Evolutionary conservation across 768 basidiomycete genomes (phyloP).

Genomic region (Kwoniella bestiolae): DNA sequence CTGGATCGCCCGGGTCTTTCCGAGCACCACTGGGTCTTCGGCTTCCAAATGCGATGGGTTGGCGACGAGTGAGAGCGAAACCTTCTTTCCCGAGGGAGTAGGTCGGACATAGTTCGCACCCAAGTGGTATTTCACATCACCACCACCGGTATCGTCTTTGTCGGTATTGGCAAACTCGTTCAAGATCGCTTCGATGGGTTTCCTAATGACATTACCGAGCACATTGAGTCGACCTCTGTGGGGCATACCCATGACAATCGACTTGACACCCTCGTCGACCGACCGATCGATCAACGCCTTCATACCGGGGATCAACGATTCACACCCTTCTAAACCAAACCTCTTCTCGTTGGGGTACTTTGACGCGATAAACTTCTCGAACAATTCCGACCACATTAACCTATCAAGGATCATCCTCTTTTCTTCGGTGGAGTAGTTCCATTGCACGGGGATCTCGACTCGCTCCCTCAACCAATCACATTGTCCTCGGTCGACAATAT

Average conservation of each 20-base stretch:
- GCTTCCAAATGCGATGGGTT: constrained; percentile 99
- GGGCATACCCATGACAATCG: constrained; percentile 98
- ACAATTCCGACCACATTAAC: constrained; percentile 99
- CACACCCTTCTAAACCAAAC: constrained; percentile 97
- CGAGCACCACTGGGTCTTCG: constrained; percentile 96
- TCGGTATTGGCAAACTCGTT: constrained; percentile 86
- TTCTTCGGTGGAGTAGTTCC: constrained; percentile 97
- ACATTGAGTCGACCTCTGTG: constrained; percentile 99
- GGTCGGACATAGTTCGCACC: constrained; percentile 99
- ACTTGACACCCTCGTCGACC: constrained; percentile 92
- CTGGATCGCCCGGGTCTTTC: constrained; percentile 96
- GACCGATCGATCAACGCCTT: constrained; percentile 98
- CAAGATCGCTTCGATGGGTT: constrained; percentile 95
- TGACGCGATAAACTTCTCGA: constrained; percentile 97
- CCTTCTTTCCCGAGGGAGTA: constrained; percentile 97
- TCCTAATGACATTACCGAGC: constrained; percentile 96
- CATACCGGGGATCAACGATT: constrained; percentile 97
- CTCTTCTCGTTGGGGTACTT: constrained; percentile 99
- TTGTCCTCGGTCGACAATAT: constrained; percentile 97
- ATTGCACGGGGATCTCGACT: constrained; percentile 90
- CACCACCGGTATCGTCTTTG: constrained; percentile 77
- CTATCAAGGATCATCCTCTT: constrained; percentile 99
- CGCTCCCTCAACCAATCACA: constrained; percentile 99
- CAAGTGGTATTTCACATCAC: constrained; percentile 97
- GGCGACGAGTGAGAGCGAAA: constrained; percentile 93